Percentiles rank a stretch among this genome's conserved stretches.
These are phyloP conservation scores for Pyrenophora teres DNA, from an alignment of 2,329 filamentous ascomycete species.

Conservation along the genomic window DNA sequence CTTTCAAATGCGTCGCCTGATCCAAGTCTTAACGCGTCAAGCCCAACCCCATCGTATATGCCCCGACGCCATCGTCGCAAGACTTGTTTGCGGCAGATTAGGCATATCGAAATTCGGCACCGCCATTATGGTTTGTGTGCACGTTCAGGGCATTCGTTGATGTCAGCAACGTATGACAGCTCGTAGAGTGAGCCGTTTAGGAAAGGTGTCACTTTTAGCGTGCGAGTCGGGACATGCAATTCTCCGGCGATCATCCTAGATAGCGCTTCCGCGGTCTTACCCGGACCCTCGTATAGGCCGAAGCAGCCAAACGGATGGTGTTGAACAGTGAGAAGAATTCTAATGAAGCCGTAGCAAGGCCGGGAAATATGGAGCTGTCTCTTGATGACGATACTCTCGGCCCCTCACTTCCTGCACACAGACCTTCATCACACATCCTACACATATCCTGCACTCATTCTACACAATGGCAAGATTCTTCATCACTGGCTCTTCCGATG, in stretches of 20 bases:
- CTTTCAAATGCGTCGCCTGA: too few species aligned
- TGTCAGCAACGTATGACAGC: too few species aligned
- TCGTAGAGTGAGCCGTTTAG: too few species aligned
- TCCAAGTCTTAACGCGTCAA: too few species aligned
- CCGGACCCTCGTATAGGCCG: neutral
- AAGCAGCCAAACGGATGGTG: neutral
- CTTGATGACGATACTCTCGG: too few species aligned
- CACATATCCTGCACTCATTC: neutral
- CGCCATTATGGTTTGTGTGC: too few species aligned
- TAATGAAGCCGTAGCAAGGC: neutral
- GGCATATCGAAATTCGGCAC: too few species aligned
- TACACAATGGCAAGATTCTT: conserved; percentile 53
- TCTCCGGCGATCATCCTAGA: neutral
- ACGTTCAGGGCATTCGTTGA: too few species aligned
- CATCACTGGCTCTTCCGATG: conserved; percentile 64
- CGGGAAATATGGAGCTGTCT: too few species aligned
- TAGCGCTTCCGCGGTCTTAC: neutral
- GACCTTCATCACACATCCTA: neutral
- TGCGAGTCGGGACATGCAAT: neutral
- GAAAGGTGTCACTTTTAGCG: neutral
- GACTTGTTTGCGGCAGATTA: too few species aligned
- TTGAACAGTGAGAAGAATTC: neutral
- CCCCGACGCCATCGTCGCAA: too few species aligned
- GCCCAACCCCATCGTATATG: too few species aligned
- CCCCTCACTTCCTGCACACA: neutral